Percentiles rank a stretch among this genome's conserved stretches.
phyloP scores from a whole-genome alignment of 306 rosid genomes.

The Sphenostylis stenocarpa region DNA sequence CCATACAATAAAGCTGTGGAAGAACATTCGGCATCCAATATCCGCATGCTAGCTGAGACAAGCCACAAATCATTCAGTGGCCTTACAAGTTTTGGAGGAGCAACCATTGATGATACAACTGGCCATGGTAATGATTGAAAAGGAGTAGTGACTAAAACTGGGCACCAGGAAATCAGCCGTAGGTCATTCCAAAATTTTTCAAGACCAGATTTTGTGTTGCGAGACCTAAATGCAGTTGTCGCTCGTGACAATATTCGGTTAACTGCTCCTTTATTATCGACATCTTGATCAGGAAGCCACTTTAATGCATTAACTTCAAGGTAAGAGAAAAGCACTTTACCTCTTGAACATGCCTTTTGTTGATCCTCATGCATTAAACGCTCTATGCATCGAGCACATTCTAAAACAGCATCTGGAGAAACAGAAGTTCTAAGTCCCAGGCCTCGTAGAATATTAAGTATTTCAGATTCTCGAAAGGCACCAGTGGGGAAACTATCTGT shows the following conservation, averaged over 20 bases:
- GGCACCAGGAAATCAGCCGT: conserved; percentile 86
- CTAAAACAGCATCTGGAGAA: conserved; percentile 71
- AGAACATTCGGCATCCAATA: conserved; percentile 88
- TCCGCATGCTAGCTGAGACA: conserved; percentile 96
- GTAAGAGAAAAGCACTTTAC: conserved; percentile 84
- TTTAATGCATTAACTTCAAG: conserved; percentile 90
- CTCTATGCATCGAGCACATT: conserved; percentile 80
- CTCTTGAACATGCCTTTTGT: conserved; percentile 70
- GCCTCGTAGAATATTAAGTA: conserved; percentile 78
- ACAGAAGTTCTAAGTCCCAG: conserved; percentile 89
- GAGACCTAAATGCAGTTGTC: conserved; percentile 65
- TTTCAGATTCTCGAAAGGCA: conserved; percentile 64
- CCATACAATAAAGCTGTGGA: conserved; percentile 74
- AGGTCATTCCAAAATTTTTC: conserved; percentile 90
- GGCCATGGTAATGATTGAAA: conserved; percentile 92
- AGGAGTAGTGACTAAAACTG: conserved; percentile 76
- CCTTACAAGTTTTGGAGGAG: conserved; percentile 95
- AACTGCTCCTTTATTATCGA: conserved; percentile 68
- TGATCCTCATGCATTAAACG: conserved; percentile 76
- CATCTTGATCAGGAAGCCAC: conserved; percentile 74
- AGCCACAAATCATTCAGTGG: conserved; percentile 81
- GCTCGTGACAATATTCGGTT: conserved; percentile 78
- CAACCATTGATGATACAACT: conserved; percentile 78
- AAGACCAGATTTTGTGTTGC: conserved; percentile 68
- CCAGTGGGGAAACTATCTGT: conserved; percentile 81